Evolutionary conservation across 2,329 filamentous ascomycete species (phyloP), one percentile per base, ranked within the genome.

Genomic region (Aspergillus pseudoterreus): DNA sequence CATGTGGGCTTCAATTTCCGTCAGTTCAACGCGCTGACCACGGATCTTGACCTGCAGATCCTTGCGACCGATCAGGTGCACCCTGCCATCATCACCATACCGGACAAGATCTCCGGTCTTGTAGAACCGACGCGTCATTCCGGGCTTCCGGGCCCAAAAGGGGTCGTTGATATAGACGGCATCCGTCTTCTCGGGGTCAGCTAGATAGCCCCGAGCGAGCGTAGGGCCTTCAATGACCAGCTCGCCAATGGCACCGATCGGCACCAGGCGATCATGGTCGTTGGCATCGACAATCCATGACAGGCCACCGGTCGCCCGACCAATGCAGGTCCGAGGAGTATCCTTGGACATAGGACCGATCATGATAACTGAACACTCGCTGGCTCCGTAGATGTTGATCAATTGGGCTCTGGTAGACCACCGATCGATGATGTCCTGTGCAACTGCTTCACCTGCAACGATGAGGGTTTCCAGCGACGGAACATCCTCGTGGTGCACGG

Each of bases 1-100:
- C 50, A 52, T 55, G 51, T 71, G 72, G 52, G 62, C 63, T 60
- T 68, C 76, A 49, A 72, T 73, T 60, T 72, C 75, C 35, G 65
- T 72, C 49, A 82, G 72, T 68, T 82, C 86, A 43, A 84, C 78
- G 44, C 82, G 71, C 57, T 79, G 82, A 24, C 85, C 86, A 4
- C 75, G 71, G 17, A 85, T 67, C 67, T 87, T 86, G 50, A 84
- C 78, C 62, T 82, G 82, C 36, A 76, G 75, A 55, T 85, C 82
- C 56, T 80, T 82, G 36, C 83, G 75, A 3, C 81, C 81, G 12
- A 82, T 53, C 24, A 63, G 62, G 32, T 59, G 50, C 2, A 62
- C 55, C 2, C 54, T 53, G 17, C 62, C 60, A 33, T 67, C 59
- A 6, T 56, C 52, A 41, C 60, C 57, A 44, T 65, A 65, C 32